Evolutionary conservation across 2,329 filamentous ascomycete species (phyloP).

Genomic region (Ascochyta lentis): DNA sequence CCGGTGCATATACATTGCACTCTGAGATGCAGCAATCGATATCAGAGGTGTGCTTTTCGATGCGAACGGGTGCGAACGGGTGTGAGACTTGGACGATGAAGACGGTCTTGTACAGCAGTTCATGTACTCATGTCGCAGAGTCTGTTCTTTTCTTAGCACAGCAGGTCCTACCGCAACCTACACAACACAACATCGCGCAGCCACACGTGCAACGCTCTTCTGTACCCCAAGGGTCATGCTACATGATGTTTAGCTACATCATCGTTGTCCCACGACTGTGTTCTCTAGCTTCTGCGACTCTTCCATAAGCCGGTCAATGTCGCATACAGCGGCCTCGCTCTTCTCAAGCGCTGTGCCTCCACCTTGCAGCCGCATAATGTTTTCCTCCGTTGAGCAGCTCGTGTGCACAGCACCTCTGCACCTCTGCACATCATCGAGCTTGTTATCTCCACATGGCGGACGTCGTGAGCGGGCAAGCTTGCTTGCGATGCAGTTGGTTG

Average conservation of each 20-base stretch:
- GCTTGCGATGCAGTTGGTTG: conserved; percentile 9
- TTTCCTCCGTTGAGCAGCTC: conserved; percentile 22
- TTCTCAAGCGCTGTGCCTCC: conserved; percentile 37
- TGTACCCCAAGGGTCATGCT: conserved; percentile 13
- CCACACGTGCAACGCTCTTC: conserved; percentile 12
- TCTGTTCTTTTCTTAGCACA: conserved; percentile 2
- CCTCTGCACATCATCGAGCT: conserved; percentile 34
- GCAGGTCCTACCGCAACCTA: conserved; percentile 11
- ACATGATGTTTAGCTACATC: conserved; percentile 10
- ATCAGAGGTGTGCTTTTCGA: neutral
- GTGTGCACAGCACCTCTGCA: conserved; percentile 18
- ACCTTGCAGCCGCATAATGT: conserved; percentile 20
- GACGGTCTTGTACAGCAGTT: conserved; percentile 4
- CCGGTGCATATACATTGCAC: conserved; percentile 6
- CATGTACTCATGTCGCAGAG: conserved; percentile 13
- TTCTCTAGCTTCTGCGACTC: conserved; percentile 10
- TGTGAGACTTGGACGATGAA: conserved; percentile 5
- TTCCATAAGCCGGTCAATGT: neutral
- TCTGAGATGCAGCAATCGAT: neutral
- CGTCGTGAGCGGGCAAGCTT: conserved; percentile 20
- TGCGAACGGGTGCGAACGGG: conserved; percentile 11
- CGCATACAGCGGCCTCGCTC: conserved; percentile 12
- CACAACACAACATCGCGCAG: conserved; percentile 8
- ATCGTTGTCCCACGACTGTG: neutral
- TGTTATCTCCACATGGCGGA: conserved; percentile 24